Percentiles rank a stretch among this genome's conserved stretches.
Conservation (phyloP, 2,329 filamentous ascomycete genomes). For the Hypoxylon sp. region DNA sequence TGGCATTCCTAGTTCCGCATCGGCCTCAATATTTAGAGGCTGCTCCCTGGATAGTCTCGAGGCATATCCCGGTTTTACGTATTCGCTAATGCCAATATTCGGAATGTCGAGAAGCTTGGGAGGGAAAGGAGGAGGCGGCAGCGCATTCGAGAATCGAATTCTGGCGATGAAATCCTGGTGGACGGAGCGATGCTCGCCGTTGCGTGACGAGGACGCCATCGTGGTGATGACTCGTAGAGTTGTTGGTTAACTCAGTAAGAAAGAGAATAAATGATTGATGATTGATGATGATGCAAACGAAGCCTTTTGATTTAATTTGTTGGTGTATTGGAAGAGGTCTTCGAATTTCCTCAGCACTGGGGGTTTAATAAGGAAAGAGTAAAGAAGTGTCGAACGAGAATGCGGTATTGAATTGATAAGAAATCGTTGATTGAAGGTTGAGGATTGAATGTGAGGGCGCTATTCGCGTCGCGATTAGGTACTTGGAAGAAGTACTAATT, state of each 20-base stretch:
- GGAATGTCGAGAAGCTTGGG: constrained; percentile 98
- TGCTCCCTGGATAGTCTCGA: constrained; percentile 90
- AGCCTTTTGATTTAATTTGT: no score
- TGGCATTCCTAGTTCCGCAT: constrained; percentile 97
- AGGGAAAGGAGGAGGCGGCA: constrained; percentile 91
- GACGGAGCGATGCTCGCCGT: constrained; percentile 65
- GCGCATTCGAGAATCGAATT: constrained; percentile 93
- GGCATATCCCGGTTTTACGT: constrained; percentile 89
- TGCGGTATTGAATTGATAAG: background rate
- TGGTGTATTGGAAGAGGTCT: no score
- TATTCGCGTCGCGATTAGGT: constrained; percentile 25
- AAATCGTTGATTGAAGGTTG: constrained; percentile 8
- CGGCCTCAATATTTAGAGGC: constrained; percentile 93
- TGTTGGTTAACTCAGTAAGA: background rate
- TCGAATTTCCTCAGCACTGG: no score
- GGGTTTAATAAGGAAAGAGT: no score
- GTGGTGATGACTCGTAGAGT: constrained; percentile 18
- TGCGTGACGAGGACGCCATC: constrained; percentile 56
- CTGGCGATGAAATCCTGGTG: constrained; percentile 98
- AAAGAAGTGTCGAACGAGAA: background rate
- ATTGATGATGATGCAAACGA: constrained; percentile 7
- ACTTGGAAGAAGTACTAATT: background rate
- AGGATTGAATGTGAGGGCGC: background rate
- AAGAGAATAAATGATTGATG: constrained; percentile 1
- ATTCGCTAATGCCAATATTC: constrained; percentile 89